Base-by-base conservation (phyloP, 805 yeast species). In the Clavispora asparagi region DNA sequence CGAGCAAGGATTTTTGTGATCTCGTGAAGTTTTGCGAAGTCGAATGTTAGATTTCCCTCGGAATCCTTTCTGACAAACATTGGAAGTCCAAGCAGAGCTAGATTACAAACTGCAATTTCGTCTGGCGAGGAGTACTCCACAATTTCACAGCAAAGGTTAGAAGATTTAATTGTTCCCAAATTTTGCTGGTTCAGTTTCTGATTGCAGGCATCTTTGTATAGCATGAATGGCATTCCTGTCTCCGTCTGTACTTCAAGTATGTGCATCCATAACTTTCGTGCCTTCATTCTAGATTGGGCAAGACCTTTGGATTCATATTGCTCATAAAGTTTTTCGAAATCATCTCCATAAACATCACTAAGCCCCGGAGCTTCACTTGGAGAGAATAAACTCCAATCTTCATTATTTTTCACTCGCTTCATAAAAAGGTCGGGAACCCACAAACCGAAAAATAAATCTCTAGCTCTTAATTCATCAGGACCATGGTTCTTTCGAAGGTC, bases 341-440 rank as follows among this genome's bases (percentile, higher is more conserved):
- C 90, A 8, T 83, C 90, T 14, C 98, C 97, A 61, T 84, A 87
- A 32, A 76, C 79, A 45, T 91, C 97, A 43, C 79, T 68, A 43
- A 92, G 74, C 7, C 96, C 97, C 8, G 94, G 92, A 47, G 94
- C 90, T 59, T 82, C 87, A 65, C 84, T 82, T 42, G 96, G 96
- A 36, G 96, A 88, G 65, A 92, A 90, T 47, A 92, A 70, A 45
- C 92, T 81, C 99, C 99, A 92, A 25, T 83, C 84, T 43, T 66
- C 82, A 60, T 89, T 79, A 14, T 66, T 69, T 65, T 88, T 87
- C 38, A 92, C 97, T 55, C 94, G 81, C 64, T 85, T 70, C 99
- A 92, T 92, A 68, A 92, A 92, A 60, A 92, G 71, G 63, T 92
- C 98, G 1, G 97, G 88, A 39, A 92, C 80, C 99, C 99, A 92